A percentile compares a stretch with the other conserved stretches of the same genome.
Conservation (phyloP, 1,284 basidiomycete genomes). For the Leucoagaricus sp. region DNA sequence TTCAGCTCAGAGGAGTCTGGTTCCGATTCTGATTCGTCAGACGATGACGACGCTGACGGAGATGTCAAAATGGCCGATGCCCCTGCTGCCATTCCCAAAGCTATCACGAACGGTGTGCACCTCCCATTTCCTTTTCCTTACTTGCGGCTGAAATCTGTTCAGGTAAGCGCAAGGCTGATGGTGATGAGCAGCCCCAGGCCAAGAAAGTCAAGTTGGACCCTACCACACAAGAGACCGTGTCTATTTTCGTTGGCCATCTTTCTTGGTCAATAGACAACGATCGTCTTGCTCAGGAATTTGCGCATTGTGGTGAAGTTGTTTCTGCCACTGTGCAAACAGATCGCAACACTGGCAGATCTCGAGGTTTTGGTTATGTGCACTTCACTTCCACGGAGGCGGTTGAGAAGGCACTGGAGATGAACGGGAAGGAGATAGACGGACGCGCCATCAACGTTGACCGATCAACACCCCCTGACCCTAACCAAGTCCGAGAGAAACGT, state of each 20-base stretch:
- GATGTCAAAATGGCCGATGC: slow-evolving; percentile 62
- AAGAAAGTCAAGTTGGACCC: slow-evolving; percentile 84
- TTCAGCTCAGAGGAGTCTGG: slow-evolving; percentile 19
- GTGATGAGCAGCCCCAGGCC: slow-evolving; percentile 54
- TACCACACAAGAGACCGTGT: slow-evolving; percentile 58
- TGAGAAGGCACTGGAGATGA: slow-evolving; percentile 76
- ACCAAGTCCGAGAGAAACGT: slow-evolving; percentile 61
- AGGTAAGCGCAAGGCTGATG: slow-evolving; percentile 89
- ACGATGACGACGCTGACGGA: slow-evolving; percentile 41
- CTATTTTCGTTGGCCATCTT: slow-evolving; percentile 91
- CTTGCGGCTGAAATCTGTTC: slow-evolving; percentile 14
- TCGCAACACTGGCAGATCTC: slow-evolving; percentile 84
- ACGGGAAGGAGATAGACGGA: slow-evolving; percentile 91
- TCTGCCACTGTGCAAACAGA: slow-evolving; percentile 91
- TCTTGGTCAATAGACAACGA: slow-evolving; percentile 99
- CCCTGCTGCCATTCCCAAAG: slow-evolving; percentile 39
- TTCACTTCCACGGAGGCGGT: slow-evolving; percentile 79
- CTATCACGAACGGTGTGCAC: slow-evolving; percentile 38
- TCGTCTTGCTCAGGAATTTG: slow-evolving; percentile 92
- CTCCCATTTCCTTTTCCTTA: not conserved
- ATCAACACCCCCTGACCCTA: slow-evolving; percentile 64
- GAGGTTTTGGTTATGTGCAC: slow-evolving; percentile 95
- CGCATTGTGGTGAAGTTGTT: slow-evolving; percentile 85
- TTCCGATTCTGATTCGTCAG: slow-evolving; percentile 27
- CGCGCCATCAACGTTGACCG: slow-evolving; percentile 88